These are phyloP conservation scores for Cercospora sp. DNA, from an alignment of 2,329 filamentous ascomycete genomes.

Conservation along the genomic window DNA sequence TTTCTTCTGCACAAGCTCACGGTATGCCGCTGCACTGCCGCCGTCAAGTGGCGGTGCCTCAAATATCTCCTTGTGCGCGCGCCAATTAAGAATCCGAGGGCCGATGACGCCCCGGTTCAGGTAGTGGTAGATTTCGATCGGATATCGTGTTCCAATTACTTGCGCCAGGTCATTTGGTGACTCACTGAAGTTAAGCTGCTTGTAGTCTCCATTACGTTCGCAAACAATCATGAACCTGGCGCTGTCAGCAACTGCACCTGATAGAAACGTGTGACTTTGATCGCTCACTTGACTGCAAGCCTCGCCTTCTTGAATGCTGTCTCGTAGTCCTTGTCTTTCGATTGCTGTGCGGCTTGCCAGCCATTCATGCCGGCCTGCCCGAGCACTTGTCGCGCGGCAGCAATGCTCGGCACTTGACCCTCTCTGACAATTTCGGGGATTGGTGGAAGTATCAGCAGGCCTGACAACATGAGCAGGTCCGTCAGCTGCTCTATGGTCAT, in stretches of 20 bases:
- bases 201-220: conserved; percentile 71
- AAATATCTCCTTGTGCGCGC: conserved; percentile 75
- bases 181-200: conserved; percentile 69
- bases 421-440: conserved; percentile 62
- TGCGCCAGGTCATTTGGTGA: conserved; percentile 83
- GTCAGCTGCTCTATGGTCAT: conserved; percentile 70
- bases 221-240: conserved; percentile 74
- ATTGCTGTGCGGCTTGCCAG: conserved; percentile 68
- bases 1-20: conserved; percentile 70
- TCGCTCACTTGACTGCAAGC: conserved; percentile 65
- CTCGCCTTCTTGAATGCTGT: conserved; percentile 84
- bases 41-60: conserved; percentile 85
- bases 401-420: conserved; percentile 54
- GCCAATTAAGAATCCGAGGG: conserved; percentile 75
- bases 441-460: conserved; percentile 68
- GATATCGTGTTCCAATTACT: conserved; percentile 57
- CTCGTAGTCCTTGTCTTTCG: conserved; percentile 80
- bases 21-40: conserved; percentile 76
- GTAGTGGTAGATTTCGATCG: conserved; percentile 51
- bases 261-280: background rate
- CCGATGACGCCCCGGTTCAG: conserved; percentile 80
- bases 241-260: background rate
- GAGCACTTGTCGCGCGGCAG: conserved; percentile 76
- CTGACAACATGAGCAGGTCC: conserved; percentile 58
- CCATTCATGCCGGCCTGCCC: conserved; percentile 66